Evolutionary conservation across 192 early-diverging fungal species (phyloP), one percentile per base, ranked within the genome.

Genomic region (Coemansia sp.): DNA sequence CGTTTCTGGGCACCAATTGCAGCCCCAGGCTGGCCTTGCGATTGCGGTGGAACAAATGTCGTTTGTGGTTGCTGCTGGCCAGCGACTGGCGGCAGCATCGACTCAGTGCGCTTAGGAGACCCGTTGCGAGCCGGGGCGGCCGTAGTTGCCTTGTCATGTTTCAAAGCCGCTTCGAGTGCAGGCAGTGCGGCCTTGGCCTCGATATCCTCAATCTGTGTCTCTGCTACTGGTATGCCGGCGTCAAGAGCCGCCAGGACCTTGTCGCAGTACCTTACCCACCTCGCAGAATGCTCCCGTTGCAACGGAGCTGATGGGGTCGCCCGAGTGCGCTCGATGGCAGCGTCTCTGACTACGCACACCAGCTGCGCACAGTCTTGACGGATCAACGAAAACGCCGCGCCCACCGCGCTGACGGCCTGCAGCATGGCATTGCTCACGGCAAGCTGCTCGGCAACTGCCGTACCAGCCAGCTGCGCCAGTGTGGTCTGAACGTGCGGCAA

Each of bases 401-500:
- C 28, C 19, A 75, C 66, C 1, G 55, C 44, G 1, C 63, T 31
- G 12, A 75, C 56, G 8, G 64, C 49, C 14, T 58, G 50, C 20
- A 67, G 42, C 71, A 75, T 75, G 1, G 71, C 64, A 15, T 67
- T 60, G 48, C 60, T 39, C 17, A 75, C 49, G 10, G 43, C 55
- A 19, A 63, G 60, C 56, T 75, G 56, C 5, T 72, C 62, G 15
- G 51, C 31, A 19, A 53, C 39, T 9, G 47, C 51, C 1, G 70
- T 50, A 22, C 64, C 63, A 28, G 56, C 39, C 8, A 63, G 55
- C 40, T 75, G 71, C 8, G 50, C 43, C 11, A 75, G 60, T 0
- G 71, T 75, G 5, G 71, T 76, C 45, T 66, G 68, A 2, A 67
- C 51, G 29, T 78, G 64, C 29, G 67, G 75, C 60, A 78, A 19